These are phyloP conservation scores for Debaryomyces castellii DNA, from an alignment of 805 yeast species.

Conservation along the genomic window DNA sequence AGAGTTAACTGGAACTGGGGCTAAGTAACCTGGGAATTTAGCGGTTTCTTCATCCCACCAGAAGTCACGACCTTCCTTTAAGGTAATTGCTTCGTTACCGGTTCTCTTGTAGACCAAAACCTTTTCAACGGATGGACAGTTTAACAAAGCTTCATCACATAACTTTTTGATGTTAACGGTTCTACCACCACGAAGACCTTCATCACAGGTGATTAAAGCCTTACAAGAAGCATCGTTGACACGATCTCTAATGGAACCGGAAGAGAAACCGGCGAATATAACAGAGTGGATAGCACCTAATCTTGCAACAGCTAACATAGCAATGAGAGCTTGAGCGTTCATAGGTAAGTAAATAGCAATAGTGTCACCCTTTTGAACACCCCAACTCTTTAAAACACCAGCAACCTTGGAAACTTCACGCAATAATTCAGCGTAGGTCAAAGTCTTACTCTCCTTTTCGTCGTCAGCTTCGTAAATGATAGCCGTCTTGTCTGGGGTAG, in stretches of 20 bases:
- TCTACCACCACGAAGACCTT: slow-evolving; percentile 81
- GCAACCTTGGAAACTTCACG: slow-evolving; percentile 71
- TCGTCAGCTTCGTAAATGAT: slow-evolving; percentile 82
- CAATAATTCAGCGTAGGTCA: slow-evolving; percentile 71
- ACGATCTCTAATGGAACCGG: slow-evolving; percentile 70
- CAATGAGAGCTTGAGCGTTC: slow-evolving; percentile 77
- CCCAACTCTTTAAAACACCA: slow-evolving; percentile 63
- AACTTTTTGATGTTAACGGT: slow-evolving; percentile 77
- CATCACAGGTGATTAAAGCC: slow-evolving; percentile 77
- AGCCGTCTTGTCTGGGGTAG: slow-evolving; percentile 70
- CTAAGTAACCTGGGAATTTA: slow-evolving; percentile 65
- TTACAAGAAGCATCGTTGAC: slow-evolving; percentile 70
- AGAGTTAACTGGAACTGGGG: slow-evolving; percentile 74
- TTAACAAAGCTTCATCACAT: slow-evolving; percentile 73
- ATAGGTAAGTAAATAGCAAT: slow-evolving; percentile 86
- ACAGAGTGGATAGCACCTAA: slow-evolving; percentile 85
- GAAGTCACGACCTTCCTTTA: slow-evolving; percentile 59
- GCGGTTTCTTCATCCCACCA: slow-evolving; percentile 75
- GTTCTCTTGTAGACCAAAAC: slow-evolving; percentile 77
- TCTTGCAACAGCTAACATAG: slow-evolving; percentile 75
- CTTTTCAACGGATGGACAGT: slow-evolving; percentile 64
- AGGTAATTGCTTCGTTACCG: slow-evolving; percentile 53
- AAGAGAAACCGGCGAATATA: slow-evolving; percentile 80
- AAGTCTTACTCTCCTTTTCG: slow-evolving; percentile 57
- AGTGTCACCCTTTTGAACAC: slow-evolving; percentile 78